Base-by-base conservation (phyloP, 2,329 filamentous ascomycete genomes). In the Madurella fahalii region DNA sequence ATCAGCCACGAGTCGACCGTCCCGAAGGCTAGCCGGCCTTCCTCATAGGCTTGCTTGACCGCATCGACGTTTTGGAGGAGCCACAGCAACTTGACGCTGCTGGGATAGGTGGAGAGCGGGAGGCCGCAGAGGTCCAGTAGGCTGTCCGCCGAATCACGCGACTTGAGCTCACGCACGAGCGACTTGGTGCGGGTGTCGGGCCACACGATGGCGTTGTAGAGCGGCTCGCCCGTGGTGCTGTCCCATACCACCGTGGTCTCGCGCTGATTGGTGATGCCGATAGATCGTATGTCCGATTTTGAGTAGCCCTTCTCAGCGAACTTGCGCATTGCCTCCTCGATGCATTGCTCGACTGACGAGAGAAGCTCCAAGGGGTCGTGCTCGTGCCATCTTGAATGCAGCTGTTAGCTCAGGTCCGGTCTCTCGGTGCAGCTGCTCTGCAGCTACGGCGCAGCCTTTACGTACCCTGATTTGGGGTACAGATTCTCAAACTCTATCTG, bases 231-330 rank as follows among this genome's bases (percentile, higher is more conserved):
- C 1, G 89, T 94, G 61, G 81, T 79, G 64, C 78, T 82, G 69
- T 96, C 89, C 90, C 90, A 95, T 25, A 91, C 85, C 1, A 95
- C 77, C 1, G 87, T 89, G 1, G 91, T 95, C 71, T 96, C 91
- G 68, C 91, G 85, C 75, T 96, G 90, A 72, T 92, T 95, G 56
- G 90, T 95, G 68, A 96, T 88, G 53, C 91, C 91, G 61, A 96
- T 79, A 11, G 87, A 82, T 68, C 82, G 86, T 66, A 96, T 89
- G 63, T 87, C 81, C 50, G 79, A 77, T 56, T 80, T 76, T 25
- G 79, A 77, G 71, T 90, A 81, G 57, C 90, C 90, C 53, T 83
- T 74, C n/a, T 81, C 76, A 47, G 82, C 72, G 71, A 95, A 95
- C 41, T 85, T 75, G 65, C 84, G 81, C 56, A 86, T 82, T 0